A percentile compares a stretch with the other conserved stretches of the same genome.
phyloP scores from a whole-genome alignment of 257 asterid genomes.

The Penstemon davidsonii region DNA sequence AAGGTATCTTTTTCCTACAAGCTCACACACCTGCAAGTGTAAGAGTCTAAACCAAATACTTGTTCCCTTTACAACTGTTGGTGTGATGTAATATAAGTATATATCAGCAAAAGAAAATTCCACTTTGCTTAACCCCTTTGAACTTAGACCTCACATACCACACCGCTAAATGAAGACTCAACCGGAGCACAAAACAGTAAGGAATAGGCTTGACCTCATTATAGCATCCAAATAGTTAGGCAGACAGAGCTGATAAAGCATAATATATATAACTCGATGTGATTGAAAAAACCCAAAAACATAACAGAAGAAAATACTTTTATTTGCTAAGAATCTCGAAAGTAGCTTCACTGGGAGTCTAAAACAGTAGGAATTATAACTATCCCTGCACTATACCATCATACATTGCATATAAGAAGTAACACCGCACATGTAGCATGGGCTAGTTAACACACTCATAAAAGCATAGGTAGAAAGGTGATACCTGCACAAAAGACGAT shows the following conservation, averaged over 20 bases:
- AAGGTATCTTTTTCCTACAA: constrained; percentile 3
- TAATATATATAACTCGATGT: background rate
- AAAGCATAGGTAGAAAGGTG: constrained; percentile 15
- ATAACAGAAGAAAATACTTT: background rate
- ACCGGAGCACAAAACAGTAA: background rate
- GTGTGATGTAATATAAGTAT: background rate
- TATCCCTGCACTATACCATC: background rate
- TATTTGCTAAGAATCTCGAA: constrained; percentile 8
- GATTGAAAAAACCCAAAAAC: background rate
- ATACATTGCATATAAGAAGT: background rate
- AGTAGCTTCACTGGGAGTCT: constrained; percentile 7
- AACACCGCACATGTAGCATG: constrained; percentile 3
- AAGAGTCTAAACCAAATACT: constrained; percentile 4
- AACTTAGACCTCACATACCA: background rate
- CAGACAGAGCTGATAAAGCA: background rate
- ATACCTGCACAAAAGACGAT: constrained; percentile 81
- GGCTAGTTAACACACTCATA: constrained; percentile 21
- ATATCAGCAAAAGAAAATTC: background rate
- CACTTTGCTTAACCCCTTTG: background rate
- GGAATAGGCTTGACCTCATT: constrained; percentile 1
- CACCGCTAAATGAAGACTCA: background rate
- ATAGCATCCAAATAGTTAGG: background rate
- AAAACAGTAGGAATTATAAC: background rate
- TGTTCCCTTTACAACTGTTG: constrained; percentile 8
- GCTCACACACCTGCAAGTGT: background rate